phyloP scores from a whole-genome alignment of 495 filamentous ascomycete genomes.

The Podospora pseudopauciseta region DNA sequence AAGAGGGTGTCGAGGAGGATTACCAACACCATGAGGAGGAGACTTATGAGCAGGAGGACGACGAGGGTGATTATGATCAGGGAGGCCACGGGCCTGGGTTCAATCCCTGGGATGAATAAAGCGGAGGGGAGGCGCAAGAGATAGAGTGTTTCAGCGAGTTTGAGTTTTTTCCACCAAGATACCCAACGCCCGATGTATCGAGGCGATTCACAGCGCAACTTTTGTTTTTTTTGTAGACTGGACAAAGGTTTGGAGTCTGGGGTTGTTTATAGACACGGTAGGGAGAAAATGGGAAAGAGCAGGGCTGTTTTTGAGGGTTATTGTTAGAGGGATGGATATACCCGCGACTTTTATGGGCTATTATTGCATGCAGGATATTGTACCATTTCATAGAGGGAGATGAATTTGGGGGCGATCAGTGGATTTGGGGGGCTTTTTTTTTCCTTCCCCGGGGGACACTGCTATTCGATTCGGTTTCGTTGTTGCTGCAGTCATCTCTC shows the following conservation, averaged over 20 bases:
- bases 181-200: not conserved
- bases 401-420: not conserved
- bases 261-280: not conserved
- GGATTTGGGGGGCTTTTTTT: no score
- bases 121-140: not conserved
- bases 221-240: not conserved
- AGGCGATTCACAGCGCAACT: not conserved
- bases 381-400: not conserved
- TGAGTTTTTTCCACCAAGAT: slow-evolving; percentile 1
- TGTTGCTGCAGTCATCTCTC: not conserved
- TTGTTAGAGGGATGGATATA: not conserved
- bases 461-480: not conserved
- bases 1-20: not conserved
- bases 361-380: not conserved
- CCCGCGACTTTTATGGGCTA: not conserved
- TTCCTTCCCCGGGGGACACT: not conserved
- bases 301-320: not conserved
- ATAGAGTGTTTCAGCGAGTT: not conserved
- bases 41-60: slow-evolving; percentile 9
- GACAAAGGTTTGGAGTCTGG: not conserved
- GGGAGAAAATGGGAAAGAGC: not conserved
- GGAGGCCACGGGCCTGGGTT: not conserved
- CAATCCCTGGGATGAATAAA: not conserved
- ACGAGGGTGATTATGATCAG: slow-evolving; percentile 1
- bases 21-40: not conserved